Conservation (phyloP, 805 yeast species). For the Candida argentea region DNA sequence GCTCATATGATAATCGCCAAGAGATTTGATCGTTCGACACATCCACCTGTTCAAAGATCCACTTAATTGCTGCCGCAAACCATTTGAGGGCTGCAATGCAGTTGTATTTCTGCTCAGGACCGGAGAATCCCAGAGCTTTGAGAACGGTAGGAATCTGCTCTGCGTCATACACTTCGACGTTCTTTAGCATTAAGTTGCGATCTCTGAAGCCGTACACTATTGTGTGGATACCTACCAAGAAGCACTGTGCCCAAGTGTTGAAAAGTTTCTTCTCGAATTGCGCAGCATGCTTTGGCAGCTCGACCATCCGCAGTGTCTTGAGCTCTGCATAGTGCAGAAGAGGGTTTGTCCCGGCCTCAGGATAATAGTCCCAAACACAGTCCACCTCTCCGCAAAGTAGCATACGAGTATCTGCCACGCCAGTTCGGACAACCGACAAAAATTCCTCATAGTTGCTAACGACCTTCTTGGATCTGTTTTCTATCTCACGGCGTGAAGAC, state of each 20-base stretch:
- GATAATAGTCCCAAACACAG: conserved; percentile 76
- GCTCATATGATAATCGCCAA: conserved; percentile 48
- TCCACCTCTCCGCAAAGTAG: conserved; percentile 87
- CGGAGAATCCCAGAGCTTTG: conserved; percentile 35
- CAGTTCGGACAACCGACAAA: conserved; percentile 71
- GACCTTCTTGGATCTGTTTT: conserved; percentile 45
- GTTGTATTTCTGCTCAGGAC: conserved; percentile 28
- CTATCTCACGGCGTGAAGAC: conserved; percentile 56
- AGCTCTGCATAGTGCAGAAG: conserved; percentile 75
- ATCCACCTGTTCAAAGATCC: too few relatives aligned
- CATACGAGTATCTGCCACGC: conserved; percentile 63
- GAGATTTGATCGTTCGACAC: too few relatives aligned
- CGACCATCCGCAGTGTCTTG: conserved; percentile 57
- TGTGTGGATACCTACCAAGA: conserved; percentile 73
- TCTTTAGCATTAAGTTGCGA: conserved; percentile 48
- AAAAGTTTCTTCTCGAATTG: conserved; percentile 69
- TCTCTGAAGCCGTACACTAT: conserved; percentile 84
- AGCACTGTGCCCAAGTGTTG: conserved; percentile 89
- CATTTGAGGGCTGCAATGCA: conserved; percentile 77
- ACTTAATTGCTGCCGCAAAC: conserved; percentile 75
- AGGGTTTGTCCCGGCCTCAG: conserved; percentile 36
- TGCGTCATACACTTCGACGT: conserved; percentile 68
- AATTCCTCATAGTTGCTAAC: conserved; percentile 73
- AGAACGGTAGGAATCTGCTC: conserved; percentile 68
- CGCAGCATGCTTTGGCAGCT: conserved; percentile 45